Evolutionary conservation across 495 filamentous ascomycete species (phyloP).

Genomic region (Elaphomyces granulatus): DNA sequence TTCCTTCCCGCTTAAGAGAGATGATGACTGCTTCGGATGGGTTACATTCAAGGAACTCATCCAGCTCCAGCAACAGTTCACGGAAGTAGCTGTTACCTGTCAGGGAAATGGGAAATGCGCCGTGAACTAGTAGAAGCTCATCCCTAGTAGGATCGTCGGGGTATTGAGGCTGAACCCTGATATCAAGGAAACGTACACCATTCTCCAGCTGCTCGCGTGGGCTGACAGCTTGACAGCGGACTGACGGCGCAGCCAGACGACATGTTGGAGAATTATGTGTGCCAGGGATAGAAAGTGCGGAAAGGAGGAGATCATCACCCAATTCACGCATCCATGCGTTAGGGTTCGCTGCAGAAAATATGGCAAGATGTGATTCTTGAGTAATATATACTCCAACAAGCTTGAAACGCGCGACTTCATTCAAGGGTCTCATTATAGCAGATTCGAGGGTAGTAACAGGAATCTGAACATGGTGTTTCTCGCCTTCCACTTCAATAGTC

Average conservation of each 20-base stretch:
- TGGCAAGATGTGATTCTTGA: constrained; percentile 47
- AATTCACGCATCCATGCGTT: constrained; percentile 70
- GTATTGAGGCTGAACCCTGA: constrained; percentile 56
- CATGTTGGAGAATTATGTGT: constrained; percentile 90
- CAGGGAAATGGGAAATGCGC: constrained; percentile 62
- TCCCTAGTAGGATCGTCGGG: constrained; percentile 41
- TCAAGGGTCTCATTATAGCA: constrained; percentile 39
- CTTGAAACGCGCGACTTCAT: constrained; percentile 40
- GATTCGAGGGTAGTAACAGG: constrained; percentile 41
- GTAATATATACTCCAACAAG: constrained; percentile 64
- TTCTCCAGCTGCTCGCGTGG: constrained; percentile 68
- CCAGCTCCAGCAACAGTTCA: constrained; percentile 50
- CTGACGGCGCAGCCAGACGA: constrained; percentile 72
- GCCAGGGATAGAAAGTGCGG: constrained; percentile 78
- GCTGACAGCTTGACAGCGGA: constrained; percentile 79
- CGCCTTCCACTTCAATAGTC: constrained; percentile 44
- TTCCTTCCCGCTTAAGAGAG: constrained; percentile 81
- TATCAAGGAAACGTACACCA: constrained; percentile 89
- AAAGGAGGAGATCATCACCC: constrained; percentile 51
- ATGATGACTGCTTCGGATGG: constrained; percentile 74
- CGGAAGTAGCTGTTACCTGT: constrained; percentile 62
- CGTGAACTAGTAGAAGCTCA: constrained; percentile 54
- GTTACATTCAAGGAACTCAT: constrained; percentile 61
- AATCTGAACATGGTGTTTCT: constrained; percentile 46
- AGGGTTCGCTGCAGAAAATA: constrained; percentile 61